Evolutionary conservation across 192 early-diverging fungal species (phyloP).

Genomic region (Podila epicladia): DNA sequence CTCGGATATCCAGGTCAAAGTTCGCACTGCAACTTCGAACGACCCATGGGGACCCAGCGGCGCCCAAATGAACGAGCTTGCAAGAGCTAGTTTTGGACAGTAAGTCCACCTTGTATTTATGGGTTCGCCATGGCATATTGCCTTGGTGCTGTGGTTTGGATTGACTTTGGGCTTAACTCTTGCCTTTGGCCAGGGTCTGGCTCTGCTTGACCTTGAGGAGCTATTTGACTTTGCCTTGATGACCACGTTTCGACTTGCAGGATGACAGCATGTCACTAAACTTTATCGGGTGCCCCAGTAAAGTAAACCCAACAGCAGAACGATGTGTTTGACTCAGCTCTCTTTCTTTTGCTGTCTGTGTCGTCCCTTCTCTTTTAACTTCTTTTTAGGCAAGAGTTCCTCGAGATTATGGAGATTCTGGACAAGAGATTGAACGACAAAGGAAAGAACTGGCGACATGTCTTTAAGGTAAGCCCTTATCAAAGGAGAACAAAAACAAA

Average conservation of each 20-base stretch:
- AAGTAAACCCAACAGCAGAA: not conserved
- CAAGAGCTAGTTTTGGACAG: slow-evolving; percentile 85
- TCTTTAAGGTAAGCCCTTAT: slow-evolving; percentile 84
- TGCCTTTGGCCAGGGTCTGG: too few species aligned
- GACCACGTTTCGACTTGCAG: too few species aligned
- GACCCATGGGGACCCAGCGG: slow-evolving; percentile 81
- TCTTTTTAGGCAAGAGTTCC: slow-evolving; percentile 79
- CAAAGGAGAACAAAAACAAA: not conserved
- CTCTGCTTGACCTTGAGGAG: too few species aligned
- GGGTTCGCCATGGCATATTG: not conserved
- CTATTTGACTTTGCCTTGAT: too few species aligned
- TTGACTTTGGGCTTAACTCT: too few species aligned
- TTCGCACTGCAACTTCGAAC: slow-evolving; percentile 83
- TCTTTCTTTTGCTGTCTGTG: not conserved
- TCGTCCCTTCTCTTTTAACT: not conserved
- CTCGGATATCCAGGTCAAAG: slow-evolving; percentile 93
- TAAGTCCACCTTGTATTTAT: slow-evolving; percentile 56
- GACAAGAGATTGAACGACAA: slow-evolving; percentile 96
- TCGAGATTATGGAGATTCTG: slow-evolving; percentile 98
- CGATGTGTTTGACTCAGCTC: slow-evolving; percentile 4
- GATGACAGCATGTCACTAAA: too few species aligned
- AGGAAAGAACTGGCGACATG: slow-evolving; percentile 98
- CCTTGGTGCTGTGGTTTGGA: not conserved
- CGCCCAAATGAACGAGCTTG: slow-evolving; percentile 86
- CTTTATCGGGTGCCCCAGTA: too few species aligned